phyloP scores from a whole-genome alignment of 2,329 filamentous ascomycete genomes.

The Cladosporium sp. region DNA sequence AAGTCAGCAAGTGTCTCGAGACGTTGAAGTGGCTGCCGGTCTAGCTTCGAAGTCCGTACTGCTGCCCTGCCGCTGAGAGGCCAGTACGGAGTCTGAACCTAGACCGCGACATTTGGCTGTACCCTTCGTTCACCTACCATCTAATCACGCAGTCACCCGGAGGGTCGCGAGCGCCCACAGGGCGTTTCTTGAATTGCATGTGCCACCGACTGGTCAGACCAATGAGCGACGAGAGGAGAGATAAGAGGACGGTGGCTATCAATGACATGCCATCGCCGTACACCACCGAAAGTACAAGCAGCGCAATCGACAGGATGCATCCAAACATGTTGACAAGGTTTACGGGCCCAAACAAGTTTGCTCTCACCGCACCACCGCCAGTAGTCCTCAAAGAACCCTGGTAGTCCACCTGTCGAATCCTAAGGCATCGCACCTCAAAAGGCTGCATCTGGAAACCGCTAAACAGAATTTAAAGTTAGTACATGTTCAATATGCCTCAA shows the following conservation, averaged over 20 bases:
- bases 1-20: too few relatives aligned
- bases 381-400: not conserved
- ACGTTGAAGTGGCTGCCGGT: too few relatives aligned
- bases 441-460: conserved; percentile 22
- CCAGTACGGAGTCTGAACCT: too few relatives aligned
- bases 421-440: conserved; percentile 32
- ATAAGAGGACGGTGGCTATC: conserved; percentile 49
- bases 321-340: conserved; percentile 49
- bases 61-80: too few relatives aligned
- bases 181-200: conserved; percentile 44
- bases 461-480: not conserved
- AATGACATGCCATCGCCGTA: conserved; percentile 53
- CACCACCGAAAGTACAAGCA: conserved; percentile 48
- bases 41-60: too few relatives aligned
- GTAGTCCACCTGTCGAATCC: conserved; percentile 22
- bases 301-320: conserved; percentile 42
- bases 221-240: conserved; percentile 51
- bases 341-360: conserved; percentile 41
- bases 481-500: not conserved
- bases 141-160: conserved; percentile 46
- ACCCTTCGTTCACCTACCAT: too few relatives aligned
- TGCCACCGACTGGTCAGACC: conserved; percentile 53
- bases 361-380: conserved; percentile 10
- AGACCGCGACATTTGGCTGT: too few relatives aligned
- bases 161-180: conserved; percentile 20